phyloP scores from a whole-genome alignment of 78 protist species.

The Speleostelium caveatum region DNA sequence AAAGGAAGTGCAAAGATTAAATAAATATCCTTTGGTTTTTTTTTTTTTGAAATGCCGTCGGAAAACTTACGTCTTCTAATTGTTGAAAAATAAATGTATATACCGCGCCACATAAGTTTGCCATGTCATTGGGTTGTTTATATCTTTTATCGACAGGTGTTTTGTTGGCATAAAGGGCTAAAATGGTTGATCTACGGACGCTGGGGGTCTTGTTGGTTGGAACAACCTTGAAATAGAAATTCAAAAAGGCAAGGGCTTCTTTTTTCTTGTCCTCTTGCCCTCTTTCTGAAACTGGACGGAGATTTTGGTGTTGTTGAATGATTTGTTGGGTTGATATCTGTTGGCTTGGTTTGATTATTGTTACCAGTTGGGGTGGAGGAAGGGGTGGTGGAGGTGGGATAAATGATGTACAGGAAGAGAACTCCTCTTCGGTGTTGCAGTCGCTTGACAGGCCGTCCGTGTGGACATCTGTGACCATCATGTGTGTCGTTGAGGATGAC shows the following conservation, averaged over 20 bases:
- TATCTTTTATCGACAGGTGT: slow-evolving; percentile 36
- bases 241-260: slow-evolving; percentile 49
- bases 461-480: neutral
- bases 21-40: neutral
- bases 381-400: neutral
- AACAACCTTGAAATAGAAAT: slow-evolving; percentile 48
- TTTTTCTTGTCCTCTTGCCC: slow-evolving; percentile 71
- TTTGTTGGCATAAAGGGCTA: slow-evolving; percentile 49
- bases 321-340: slow-evolving; percentile 24
- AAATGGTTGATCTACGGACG: slow-evolving; percentile 14
- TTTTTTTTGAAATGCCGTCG: neutral
- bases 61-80: slow-evolving; percentile 51
- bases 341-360: neutral
- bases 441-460: neutral
- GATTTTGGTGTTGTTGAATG: slow-evolving; percentile 49
- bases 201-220: slow-evolving; percentile 16
- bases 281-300: slow-evolving; percentile 54
- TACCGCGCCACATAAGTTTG: slow-evolving; percentile 76
- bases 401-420: neutral
- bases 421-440: neutral
- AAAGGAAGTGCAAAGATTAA: neutral
- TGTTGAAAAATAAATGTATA: slow-evolving; percentile 69
- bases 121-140: slow-evolving; percentile 70
- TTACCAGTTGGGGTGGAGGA: neutral
- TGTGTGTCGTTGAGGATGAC: too few relatives aligned